phyloP scores from a whole-genome alignment of 2,329 filamentous ascomycete species.

The Aureobasidium musti region DNA sequence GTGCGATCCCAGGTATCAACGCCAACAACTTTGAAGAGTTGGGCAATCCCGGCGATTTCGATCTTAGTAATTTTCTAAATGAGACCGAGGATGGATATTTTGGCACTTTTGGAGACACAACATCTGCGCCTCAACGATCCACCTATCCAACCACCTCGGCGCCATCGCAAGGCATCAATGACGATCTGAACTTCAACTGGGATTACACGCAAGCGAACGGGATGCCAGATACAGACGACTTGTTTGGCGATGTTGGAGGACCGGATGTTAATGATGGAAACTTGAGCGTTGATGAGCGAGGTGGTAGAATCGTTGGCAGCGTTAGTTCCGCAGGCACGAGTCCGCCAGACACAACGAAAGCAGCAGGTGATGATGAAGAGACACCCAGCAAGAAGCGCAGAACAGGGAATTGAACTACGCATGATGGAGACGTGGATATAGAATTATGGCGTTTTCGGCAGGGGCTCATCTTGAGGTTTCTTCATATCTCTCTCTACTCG shows the following conservation, averaged over 20 bases:
- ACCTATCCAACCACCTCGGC: constrained; percentile 12
- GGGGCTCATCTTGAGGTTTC: not conserved
- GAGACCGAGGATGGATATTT: constrained; percentile 35
- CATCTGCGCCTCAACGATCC: not conserved
- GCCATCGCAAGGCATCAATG: constrained; percentile 26
- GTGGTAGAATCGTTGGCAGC: constrained; percentile 45
- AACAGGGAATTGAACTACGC: not conserved
- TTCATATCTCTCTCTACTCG: not conserved
- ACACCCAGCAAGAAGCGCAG: constrained; percentile 35
- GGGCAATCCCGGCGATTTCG: constrained; percentile 47
- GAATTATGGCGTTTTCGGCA: not conserved
- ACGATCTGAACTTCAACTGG: constrained; percentile 34
- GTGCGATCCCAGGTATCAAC: constrained; percentile 69
- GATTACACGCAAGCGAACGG: constrained; percentile 33
- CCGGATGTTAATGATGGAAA: not conserved
- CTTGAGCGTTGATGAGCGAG: constrained; percentile 31
- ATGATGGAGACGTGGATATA: not conserved
- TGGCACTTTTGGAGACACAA: constrained; percentile 4
- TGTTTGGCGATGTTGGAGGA: constrained; percentile 30
- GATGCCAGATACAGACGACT: constrained; percentile 27
- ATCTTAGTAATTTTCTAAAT: constrained; percentile 61
- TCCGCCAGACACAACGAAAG: constrained; percentile 35
- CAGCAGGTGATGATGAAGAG: constrained; percentile 32
- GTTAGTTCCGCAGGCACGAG: constrained; percentile 45
- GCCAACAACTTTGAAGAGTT: constrained; percentile 43